A percentile compares a stretch with the other conserved stretches of the same genome.
Conservation (phyloP, 1,284 basidiomycete genomes). For the Trichosporon ovoides region DNA sequence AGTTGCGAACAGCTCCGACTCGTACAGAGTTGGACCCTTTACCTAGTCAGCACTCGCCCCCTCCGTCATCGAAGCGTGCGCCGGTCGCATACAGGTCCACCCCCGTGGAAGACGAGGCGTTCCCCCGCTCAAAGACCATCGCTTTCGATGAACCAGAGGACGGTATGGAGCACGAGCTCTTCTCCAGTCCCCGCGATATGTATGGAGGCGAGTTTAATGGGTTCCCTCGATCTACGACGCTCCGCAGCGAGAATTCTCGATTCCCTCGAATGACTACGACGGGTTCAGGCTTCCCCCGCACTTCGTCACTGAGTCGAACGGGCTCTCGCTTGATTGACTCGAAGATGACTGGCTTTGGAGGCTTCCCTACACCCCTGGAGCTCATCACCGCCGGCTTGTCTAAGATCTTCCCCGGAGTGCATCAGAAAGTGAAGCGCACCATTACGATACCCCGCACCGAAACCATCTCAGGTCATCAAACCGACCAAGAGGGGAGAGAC, state of each 20-base stretch:
- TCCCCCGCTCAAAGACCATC: slow-evolving; percentile 57
- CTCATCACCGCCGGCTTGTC: slow-evolving; percentile 55
- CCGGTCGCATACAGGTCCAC: neutral
- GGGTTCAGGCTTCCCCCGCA: slow-evolving; percentile 37
- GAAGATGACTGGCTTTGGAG: slow-evolving; percentile 60
- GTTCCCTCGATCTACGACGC: slow-evolving; percentile 41
- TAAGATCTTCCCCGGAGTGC: slow-evolving; percentile 58
- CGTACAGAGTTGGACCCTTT: neutral
- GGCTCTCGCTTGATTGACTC: slow-evolving; percentile 33
- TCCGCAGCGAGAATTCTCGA: slow-evolving; percentile 28
- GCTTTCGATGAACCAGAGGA: slow-evolving; percentile 53
- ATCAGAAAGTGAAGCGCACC: slow-evolving; percentile 57
- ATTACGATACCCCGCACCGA: slow-evolving; percentile 68
- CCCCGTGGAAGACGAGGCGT: slow-evolving; percentile 30
- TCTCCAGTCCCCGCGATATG: slow-evolving; percentile 13
- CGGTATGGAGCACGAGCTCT: slow-evolving; percentile 20
- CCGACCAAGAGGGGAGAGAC: slow-evolving; percentile 48
- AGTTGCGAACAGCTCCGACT: neutral
- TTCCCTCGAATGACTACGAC: slow-evolving; percentile 28
- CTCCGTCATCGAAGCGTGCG: neutral
- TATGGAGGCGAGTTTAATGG: slow-evolving; percentile 27
- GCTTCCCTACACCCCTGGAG: slow-evolving; percentile 76
- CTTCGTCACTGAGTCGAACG: slow-evolving; percentile 46
- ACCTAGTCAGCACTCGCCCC: neutral
- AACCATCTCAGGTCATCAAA: slow-evolving; percentile 51